Percentiles rank a stretch among this genome's conserved stretches.
phyloP scores from a whole-genome alignment of 352 stramenopile species.

The Phytopythium cucurbitacearum region DNA sequence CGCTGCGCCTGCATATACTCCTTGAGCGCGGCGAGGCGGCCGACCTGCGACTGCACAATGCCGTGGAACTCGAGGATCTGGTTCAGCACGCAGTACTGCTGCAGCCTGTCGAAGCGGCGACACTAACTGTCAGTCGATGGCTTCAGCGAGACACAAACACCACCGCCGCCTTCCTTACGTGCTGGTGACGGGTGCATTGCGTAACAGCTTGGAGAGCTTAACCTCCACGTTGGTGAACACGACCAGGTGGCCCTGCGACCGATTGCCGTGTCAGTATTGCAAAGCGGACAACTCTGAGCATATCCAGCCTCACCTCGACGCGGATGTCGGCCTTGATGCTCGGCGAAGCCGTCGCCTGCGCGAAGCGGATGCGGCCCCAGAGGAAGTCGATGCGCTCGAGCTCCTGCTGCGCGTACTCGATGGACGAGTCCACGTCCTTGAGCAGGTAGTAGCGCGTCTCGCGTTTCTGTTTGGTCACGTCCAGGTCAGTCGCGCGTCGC shows the following conservation, averaged over 20 bases:
- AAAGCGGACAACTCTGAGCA: neutral
- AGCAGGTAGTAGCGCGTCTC: constrained; percentile 58
- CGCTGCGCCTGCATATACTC: constrained; percentile 41
- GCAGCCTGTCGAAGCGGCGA: constrained; percentile 27
- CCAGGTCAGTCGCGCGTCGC: neutral
- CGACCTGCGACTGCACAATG: constrained; percentile 55
- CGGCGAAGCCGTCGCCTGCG: constrained; percentile 31
- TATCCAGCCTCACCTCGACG: constrained; percentile 36
- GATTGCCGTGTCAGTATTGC: neutral
- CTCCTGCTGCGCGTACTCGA: constrained; percentile 52
- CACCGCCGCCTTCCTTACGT: constrained; percentile 24
- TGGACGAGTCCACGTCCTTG: constrained; percentile 45
- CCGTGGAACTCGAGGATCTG: constrained; percentile 84
- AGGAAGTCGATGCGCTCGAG: constrained; percentile 81
- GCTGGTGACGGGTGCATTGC: constrained; percentile 40
- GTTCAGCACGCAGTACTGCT: constrained; percentile 81
- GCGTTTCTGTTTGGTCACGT: constrained; percentile 31
- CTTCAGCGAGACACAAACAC: constrained; percentile 1
- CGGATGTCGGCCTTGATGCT: constrained; percentile 67
- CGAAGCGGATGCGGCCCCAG: constrained; percentile 73
- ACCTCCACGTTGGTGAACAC: constrained; percentile 67
- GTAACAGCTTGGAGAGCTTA: constrained; percentile 54
- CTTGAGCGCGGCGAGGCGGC: constrained; percentile 40
- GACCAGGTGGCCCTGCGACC: constrained; percentile 57
- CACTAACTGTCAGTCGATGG: neutral